These are phyloP conservation scores for Prunus yedoensis DNA, from an alignment of 331 rosid species.

Conservation along the genomic window DNA sequence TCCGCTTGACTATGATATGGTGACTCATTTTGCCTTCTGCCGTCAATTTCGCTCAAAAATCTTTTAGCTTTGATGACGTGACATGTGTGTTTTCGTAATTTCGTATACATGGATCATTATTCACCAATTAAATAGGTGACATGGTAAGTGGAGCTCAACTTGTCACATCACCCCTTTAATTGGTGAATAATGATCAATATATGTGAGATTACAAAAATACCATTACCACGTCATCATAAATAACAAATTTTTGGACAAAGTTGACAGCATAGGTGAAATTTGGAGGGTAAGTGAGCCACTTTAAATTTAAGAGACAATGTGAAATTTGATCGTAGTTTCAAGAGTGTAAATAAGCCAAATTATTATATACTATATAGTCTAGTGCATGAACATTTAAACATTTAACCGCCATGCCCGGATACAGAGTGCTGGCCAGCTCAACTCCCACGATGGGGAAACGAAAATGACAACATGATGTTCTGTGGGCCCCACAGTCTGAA, in stretches of 20 bases:
- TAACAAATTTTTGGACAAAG: rapidly evolving
- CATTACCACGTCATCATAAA: rapidly evolving
- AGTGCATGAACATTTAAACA: neutral
- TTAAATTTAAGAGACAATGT: no score
- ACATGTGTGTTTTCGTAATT: no score
- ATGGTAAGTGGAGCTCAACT: no score
- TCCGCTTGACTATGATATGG: rapidly evolving
- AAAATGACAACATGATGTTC: neutral
- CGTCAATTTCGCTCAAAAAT: rapidly evolving
- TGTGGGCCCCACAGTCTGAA: no score
- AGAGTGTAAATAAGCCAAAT: no score
- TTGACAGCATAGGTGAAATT: no score
- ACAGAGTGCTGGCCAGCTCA: neutral
- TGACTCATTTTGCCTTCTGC: no score
- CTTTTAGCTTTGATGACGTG: no score
- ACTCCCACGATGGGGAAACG: neutral
- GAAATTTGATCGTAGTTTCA: rapidly evolving
- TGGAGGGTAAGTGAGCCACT: rapidly evolving
- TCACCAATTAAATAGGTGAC: no score
- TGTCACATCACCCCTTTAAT: rapidly evolving
- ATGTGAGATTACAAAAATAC: rapidly evolving
- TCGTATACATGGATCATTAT: no score
- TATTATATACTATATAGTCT: no score
- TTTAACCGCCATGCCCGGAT: neutral
- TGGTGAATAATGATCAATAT: no score